Conservation (phyloP, 257 asterid genomes). For the Parsonsia alboflavescens region DNA sequence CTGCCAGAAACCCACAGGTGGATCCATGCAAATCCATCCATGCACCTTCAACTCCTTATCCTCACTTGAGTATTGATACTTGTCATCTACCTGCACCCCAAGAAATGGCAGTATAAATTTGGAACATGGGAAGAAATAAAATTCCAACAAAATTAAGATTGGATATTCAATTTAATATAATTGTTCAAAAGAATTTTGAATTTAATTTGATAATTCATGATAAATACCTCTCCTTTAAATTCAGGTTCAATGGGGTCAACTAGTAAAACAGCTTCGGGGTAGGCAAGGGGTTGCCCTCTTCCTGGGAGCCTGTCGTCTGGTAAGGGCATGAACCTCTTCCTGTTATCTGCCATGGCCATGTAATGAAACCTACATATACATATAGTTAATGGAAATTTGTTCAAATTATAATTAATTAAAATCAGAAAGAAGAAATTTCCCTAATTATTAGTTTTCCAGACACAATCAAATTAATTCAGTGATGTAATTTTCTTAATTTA, state of each 20-base stretch:
- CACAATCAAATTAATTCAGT: no score
- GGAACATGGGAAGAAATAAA: no score
- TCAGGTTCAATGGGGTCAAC: slow-evolving; percentile 60
- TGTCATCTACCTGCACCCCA: slow-evolving; percentile 65
- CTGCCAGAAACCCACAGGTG: slow-evolving; percentile 80
- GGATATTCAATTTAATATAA: no score
- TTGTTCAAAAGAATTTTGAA: no score
- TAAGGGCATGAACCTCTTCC: slow-evolving; percentile 76
- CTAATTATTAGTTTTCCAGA: no score
- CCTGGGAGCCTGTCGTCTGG: slow-evolving; percentile 69
- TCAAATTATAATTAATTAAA: not conserved
- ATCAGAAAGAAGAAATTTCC: no score
- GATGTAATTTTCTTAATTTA: not conserved
- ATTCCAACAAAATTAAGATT: not conserved
- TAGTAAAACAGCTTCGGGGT: slow-evolving; percentile 83
- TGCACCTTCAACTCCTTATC: slow-evolving; percentile 64
- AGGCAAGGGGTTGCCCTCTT: slow-evolving; percentile 61
- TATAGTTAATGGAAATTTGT: no score
- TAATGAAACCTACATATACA: slow-evolving; percentile 50
- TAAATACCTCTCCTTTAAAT: slow-evolving; percentile 64
- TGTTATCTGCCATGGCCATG: slow-evolving; percentile 69
- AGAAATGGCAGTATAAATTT: not conserved
- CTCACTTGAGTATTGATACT: slow-evolving; percentile 64
- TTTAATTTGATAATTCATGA: no score
- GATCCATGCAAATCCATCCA: slow-evolving; percentile 75